Evolutionary conservation across 768 basidiomycete species (phyloP), one percentile per base, ranked within the genome.

Genomic region (Suillus lakei): DNA sequence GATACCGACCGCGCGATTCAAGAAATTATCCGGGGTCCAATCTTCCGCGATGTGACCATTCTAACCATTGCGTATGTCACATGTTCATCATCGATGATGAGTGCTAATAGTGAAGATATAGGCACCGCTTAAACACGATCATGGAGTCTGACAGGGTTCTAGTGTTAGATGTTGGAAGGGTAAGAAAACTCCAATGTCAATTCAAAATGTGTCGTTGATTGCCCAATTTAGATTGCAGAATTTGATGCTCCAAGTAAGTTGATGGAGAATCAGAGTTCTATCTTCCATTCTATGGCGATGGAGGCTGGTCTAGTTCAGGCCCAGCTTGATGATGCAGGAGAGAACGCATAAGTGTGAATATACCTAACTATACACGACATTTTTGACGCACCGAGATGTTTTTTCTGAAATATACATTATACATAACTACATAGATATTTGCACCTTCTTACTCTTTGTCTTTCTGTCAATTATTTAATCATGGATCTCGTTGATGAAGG

Each of bases 1-100:
- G 93, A 96, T 72, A 96, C 95, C 10, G 95, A 97, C 73, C 85
- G 85, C 64, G 91, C 91, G 34, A 92, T 96, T 67, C 95, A 98
- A 80, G 88, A 89, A 13, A 95, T 95, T 67, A 91, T 97, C 54
- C 85, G 88, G 32, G 93, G 95, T 8, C 85, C 89, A 5, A 85
- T 90, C 36, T 97, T 96, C 73, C 78, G 83, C 3, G 78, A 90
- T 64, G 89, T 91, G 16, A 96, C 95, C 13, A 94, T 95, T 64
- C 77, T 97, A 61, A 95, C 93, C 16, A 94, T 95, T 71, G 93
- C 93, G 88, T 93, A 79, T 71, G 87, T 83, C 63, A 21, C 21
- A 9, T 12, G 10, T 32, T 4, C 21, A 7, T 4, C 3, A 13
- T 21, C 16, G 7, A 12, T 16, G 5, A 38, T 38, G 66, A 68